Evolutionary conservation across 2,329 filamentous ascomycete genomes (phyloP).

Genomic region (Stromatinia cepivora): DNA sequence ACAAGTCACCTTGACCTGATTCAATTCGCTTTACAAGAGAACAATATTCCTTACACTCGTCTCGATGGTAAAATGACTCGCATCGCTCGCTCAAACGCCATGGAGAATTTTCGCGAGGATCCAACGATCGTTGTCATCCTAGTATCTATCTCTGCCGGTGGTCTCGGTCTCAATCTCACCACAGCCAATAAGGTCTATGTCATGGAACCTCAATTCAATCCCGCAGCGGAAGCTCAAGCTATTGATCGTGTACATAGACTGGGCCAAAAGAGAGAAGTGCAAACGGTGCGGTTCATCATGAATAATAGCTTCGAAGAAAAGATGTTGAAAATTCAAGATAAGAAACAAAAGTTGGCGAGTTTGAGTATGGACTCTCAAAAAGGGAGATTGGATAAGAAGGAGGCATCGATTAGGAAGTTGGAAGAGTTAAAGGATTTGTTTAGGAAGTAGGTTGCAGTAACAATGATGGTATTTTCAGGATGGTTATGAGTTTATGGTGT

Average conservation of each 20-base stretch:
- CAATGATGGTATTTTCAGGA: not conserved
- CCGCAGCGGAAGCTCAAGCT: slow-evolving; percentile 90
- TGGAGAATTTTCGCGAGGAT: slow-evolving; percentile 77
- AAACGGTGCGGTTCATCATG: slow-evolving; percentile 91
- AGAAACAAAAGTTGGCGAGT: slow-evolving; percentile 89
- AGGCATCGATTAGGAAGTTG: slow-evolving; percentile 46
- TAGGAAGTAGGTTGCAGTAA: slow-evolving; percentile 31
- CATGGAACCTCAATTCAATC: slow-evolving; percentile 99
- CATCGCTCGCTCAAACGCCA: slow-evolving; percentile 68
- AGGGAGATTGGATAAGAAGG: slow-evolving; percentile 39
- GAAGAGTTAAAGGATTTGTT: slow-evolving; percentile 62
- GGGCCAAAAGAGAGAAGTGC: slow-evolving; percentile 84
- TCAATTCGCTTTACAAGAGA: slow-evolving; percentile 71
- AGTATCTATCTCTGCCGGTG: slow-evolving; percentile 89
- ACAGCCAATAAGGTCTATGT: slow-evolving; percentile 85
- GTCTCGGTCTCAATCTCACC: slow-evolving; percentile 87
- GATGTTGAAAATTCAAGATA: slow-evolving; percentile 84
- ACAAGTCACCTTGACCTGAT: slow-evolving; percentile 93
- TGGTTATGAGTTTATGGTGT: slow-evolving; percentile 1
- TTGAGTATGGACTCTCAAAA: slow-evolving; percentile 70
- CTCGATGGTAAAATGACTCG: slow-evolving; percentile 90
- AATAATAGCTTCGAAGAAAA: slow-evolving; percentile 87
- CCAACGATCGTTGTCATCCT: slow-evolving; percentile 74
- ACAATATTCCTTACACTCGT: slow-evolving; percentile 69
- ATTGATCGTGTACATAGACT: slow-evolving; percentile 90